A percentile compares a stretch with the other conserved stretches of the same genome.
Evolutionary conservation across 441 rosid species (phyloP).

Genomic region (Erodium moschatum): DNA sequence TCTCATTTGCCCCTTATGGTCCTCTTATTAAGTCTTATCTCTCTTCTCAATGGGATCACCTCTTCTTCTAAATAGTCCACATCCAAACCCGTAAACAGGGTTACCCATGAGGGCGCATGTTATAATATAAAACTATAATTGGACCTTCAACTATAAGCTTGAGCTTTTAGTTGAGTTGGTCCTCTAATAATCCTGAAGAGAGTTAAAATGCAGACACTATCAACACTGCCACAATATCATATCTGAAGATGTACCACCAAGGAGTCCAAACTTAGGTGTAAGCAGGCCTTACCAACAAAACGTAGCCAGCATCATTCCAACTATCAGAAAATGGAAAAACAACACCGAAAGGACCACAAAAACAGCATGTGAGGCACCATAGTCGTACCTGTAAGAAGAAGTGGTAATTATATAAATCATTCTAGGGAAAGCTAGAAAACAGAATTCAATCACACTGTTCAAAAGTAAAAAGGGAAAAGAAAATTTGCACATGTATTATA

Average conservation of each 20-base stretch:
- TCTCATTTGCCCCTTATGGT: too few relatives aligned
- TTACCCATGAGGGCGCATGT: too few relatives aligned
- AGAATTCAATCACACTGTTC: not conserved
- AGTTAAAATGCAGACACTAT: not conserved
- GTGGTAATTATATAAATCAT: constrained; percentile 8
- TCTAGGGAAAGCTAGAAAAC: not conserved
- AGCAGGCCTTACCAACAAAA: constrained; percentile 61
- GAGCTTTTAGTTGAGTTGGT: too few relatives aligned
- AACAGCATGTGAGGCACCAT: constrained; percentile 60
- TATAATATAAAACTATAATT: too few relatives aligned
- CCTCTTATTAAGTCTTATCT: too few relatives aligned
- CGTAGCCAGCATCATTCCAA: constrained; percentile 70
- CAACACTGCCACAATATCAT: not conserved
- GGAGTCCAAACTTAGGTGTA: not conserved
- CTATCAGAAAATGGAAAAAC: constrained; percentile 62
- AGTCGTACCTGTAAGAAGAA: constrained; percentile 67
- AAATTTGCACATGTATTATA: not conserved
- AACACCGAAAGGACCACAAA: constrained; percentile 66
- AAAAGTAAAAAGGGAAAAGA: not conserved
- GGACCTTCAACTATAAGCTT: too few relatives aligned
- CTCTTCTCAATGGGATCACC: too few relatives aligned
- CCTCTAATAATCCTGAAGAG: not conserved
- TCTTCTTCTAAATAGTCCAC: too few relatives aligned
- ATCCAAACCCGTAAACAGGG: too few relatives aligned
- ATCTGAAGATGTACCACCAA: not conserved